Conservation (phyloP, 768 basidiomycete species). For the Pulveroboletus sp. region DNA sequence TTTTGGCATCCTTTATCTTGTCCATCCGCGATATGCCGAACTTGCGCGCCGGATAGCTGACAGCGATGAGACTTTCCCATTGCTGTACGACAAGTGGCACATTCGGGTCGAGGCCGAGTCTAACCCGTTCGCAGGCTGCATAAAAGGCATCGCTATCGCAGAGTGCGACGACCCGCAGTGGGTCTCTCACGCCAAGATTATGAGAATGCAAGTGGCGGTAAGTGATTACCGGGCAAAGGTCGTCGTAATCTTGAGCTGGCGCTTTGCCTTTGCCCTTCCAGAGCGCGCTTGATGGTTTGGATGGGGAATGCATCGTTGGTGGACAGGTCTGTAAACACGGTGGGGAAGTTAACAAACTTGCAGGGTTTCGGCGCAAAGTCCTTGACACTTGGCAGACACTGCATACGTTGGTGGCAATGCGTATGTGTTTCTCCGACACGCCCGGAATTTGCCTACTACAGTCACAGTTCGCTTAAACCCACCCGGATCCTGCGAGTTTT, state of each 20-base stretch:
- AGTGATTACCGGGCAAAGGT: constrained; percentile 67
- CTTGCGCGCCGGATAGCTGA: constrained; percentile 92
- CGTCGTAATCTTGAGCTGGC: constrained; percentile 47
- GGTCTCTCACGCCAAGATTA: constrained; percentile 68
- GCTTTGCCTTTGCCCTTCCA: constrained; percentile 62
- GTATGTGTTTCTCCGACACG: too few species aligned
- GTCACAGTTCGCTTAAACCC: too few species aligned
- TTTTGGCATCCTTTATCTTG: constrained; percentile 76
- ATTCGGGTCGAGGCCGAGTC: constrained; percentile 61
- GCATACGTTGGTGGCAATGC: too few species aligned
- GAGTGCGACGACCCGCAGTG: constrained; percentile 81
- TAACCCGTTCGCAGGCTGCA: constrained; percentile 80
- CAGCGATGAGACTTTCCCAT: constrained; percentile 88
- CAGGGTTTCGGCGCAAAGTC: neutral
- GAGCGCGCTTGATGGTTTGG: constrained; percentile 10
- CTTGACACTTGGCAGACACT: too few species aligned
- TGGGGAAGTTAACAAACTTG: neutral
- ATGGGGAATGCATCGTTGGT: constrained; percentile 17
- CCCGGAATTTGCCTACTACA: too few species aligned
- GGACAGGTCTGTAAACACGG: neutral
- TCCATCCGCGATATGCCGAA: constrained; percentile 94
- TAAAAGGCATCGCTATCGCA: constrained; percentile 91
- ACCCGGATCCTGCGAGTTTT: too few species aligned
- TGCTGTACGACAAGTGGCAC: constrained; percentile 81
- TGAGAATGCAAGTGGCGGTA: constrained; percentile 75